Evolutionary conservation across 495 filamentous ascomycete genomes (phyloP), one percentile per base, ranked within the genome.

Genomic region (Aspergillus biplanus): DNA sequence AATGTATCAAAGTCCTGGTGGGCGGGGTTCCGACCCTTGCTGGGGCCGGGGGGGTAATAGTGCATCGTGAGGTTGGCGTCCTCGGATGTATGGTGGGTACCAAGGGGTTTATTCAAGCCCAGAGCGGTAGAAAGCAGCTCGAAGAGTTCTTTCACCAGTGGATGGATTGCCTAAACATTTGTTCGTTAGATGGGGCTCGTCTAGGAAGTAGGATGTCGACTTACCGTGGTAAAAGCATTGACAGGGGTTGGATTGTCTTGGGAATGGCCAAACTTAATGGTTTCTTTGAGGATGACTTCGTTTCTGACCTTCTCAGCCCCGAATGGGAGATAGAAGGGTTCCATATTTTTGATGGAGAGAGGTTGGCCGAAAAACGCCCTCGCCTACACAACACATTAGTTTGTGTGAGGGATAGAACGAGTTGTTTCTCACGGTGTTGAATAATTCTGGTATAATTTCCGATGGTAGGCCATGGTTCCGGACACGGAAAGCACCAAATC

Each of bases 1-100:
- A 44, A n/a, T 44, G 39, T n/a, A 44, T 44, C n/a, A n/a, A 12
- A 44, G 39, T 44, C 39, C 39, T 44, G 39, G n/a, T 44, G 39
- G 39, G 39, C 39, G 1, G 39, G 39, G n/a, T 44, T 44, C n/a
- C 39, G 39, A 6, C 8, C 39, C 7, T 44, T 44, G 39, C 39
- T 9, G 7, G 3, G n/a, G 4, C 39, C 39, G n/a, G 39, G 3
- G 7, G 39, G 39, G 7, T 44, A 44, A 44, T 44, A 44, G 7
- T 44, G 39, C n/a, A 44, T 11, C 3, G 39, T 12, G 11, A n/a
- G 39, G 4, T 9, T 44, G 39, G 39, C 39, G 7, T 8, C 7
- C 0, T n/a, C 7, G n/a, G n/a, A 4, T 6, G 39, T n/a, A 8
- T 4, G n/a, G 11, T 11, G 4, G 39, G n/a, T 11, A 0, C 39